These are phyloP conservation scores for Hypsizygus marmoreus DNA, from an alignment of 768 basidiomycete genomes.

Conservation along the genomic window DNA sequence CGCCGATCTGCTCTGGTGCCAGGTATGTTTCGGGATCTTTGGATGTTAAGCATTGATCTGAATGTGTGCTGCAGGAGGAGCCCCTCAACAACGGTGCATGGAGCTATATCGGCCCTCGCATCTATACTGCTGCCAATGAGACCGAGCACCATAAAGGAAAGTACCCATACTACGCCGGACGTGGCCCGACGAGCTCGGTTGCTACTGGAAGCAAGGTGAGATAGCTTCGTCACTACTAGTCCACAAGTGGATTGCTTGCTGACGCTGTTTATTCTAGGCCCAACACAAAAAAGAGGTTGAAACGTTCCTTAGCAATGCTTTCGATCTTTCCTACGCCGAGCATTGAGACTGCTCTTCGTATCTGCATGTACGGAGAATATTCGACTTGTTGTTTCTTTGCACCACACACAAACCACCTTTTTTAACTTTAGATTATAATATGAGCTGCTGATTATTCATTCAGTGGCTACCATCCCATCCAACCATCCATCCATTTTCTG, in stretches of 20 bases:
- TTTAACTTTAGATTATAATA: too few species aligned
- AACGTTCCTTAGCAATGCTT: slow-evolving; percentile 65
- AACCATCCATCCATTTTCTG: too few species aligned
- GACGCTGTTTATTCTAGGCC: slow-evolving; percentile 37
- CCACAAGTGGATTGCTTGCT: slow-evolving; percentile 6
- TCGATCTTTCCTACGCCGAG: slow-evolving; percentile 32
- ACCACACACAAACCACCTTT: too few species aligned
- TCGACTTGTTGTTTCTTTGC: too few species aligned
- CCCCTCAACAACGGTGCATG: slow-evolving; percentile 97
- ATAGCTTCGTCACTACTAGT: slow-evolving; percentile 3
- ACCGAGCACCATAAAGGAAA: slow-evolving; percentile 91
- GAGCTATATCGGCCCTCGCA: slow-evolving; percentile 93
- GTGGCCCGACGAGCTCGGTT: slow-evolving; percentile 89
- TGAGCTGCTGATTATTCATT: too few species aligned
- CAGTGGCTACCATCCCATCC: too few species aligned
- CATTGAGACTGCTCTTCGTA: too few species aligned
- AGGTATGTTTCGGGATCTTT: slow-evolving; percentile 45
- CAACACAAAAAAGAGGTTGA: slow-evolving; percentile 94
- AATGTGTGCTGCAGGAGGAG: slow-evolving; percentile 69
- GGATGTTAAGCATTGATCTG: slow-evolving; percentile 3
- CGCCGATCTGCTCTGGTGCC: slow-evolving; percentile 91
- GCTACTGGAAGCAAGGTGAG: slow-evolving; percentile 89
- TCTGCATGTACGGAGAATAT: too few species aligned
- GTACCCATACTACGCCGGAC: slow-evolving; percentile 89
- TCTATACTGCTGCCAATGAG: slow-evolving; percentile 90